Evolutionary conservation across 208 protist species (phyloP).

Genomic region (Trypanosoma boissoni): DNA sequence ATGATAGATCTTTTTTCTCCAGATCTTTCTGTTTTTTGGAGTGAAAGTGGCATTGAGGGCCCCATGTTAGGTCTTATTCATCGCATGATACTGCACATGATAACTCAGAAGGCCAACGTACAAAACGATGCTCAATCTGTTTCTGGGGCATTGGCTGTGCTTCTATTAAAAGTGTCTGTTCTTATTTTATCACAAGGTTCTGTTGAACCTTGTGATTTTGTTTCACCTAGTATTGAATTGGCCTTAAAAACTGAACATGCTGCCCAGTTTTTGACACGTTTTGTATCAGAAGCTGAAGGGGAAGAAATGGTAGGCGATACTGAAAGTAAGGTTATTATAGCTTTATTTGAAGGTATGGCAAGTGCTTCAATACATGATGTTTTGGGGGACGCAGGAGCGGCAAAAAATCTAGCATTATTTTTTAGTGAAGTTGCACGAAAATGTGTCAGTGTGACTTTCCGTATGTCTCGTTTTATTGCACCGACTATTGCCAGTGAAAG

Average conservation of each 20-base stretch:
- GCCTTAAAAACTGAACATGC: slow-evolving; percentile 70
- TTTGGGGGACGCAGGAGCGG: slow-evolving; percentile 37
- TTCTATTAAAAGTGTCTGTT: slow-evolving; percentile 56
- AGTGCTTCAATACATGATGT: slow-evolving; percentile 61
- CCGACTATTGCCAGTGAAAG: slow-evolving; percentile 75
- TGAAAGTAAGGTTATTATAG: slow-evolving; percentile 38
- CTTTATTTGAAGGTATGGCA: slow-evolving; percentile 68
- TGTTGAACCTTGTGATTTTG: slow-evolving; percentile 49
- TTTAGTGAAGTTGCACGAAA: slow-evolving; percentile 74
- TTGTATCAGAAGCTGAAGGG: slow-evolving; percentile 74
- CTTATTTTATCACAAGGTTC: slow-evolving; percentile 39
- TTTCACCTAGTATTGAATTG: slow-evolving; percentile 74
- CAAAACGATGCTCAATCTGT: slow-evolving; percentile 71
- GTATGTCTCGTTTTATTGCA: slow-evolving; percentile 53
- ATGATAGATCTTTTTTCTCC: slow-evolving; percentile 71
- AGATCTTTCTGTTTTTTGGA: slow-evolving; percentile 66
- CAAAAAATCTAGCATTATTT: slow-evolving; percentile 78
- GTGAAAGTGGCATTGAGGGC: slow-evolving; percentile 46
- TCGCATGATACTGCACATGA: slow-evolving; percentile 75
- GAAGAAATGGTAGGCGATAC: slow-evolving; percentile 32
- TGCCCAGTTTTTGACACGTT: slow-evolving; percentile 66
- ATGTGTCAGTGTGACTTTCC: slow-evolving; percentile 73
- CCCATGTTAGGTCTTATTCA: slow-evolving; percentile 60
- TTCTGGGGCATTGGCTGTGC: slow-evolving; percentile 54
- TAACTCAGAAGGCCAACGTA: slow-evolving; percentile 83